Base-by-base conservation (phyloP, 2,329 filamentous ascomycete genomes). In the Hypoxylon sp. region DNA sequence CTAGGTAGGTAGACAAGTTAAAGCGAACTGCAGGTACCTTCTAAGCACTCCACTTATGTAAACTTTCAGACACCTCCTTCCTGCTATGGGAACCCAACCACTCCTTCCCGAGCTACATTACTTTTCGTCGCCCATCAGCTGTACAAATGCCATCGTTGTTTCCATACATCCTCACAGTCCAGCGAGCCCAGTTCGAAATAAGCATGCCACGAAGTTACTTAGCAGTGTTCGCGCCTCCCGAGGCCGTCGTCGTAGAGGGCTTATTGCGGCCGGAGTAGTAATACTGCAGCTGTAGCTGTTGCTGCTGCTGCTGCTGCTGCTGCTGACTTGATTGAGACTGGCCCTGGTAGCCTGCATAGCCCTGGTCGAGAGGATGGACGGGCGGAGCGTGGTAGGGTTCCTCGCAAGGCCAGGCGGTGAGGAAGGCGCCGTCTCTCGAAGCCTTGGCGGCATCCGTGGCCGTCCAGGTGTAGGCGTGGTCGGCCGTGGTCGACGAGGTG, bases 371-470 rank as follows among this genome's bases (percentile, higher is more conserved):
- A 17, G 51, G 22, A 10, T 56, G 32, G 8, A 58, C 26, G 1
- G 59, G 48, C 15, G 67, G 65, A 1, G 48, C 17, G 15, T 59
- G 30, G 47, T 62, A 69, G 4, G 51, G 3, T 49, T 69, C 57
- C 7, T 68, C 59, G n/a, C 48, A 46, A 10, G 67, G 65, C 67
- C 67, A 69, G 5, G 67, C 55, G 1, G 65, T 55, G 2, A 69
- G 55, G 44, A 64, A 69, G 4, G 67, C 65, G 19, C 67, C 67
- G 22, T 55, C 59, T 24, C 51, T 22, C 6, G 65, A 68, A 4
- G 59, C 57, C 39, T 60, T 57, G 22, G 67, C 67, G 3, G 67
- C 65, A 26, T 69, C 65, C 6, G 52, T 34, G 8, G 67, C 62
- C 0, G 64, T 68, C 67, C 67, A 69, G 19, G 3, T 20, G 19